phyloP scores from a whole-genome alignment of 345 rosid species.

The Triadica sebifera region DNA sequence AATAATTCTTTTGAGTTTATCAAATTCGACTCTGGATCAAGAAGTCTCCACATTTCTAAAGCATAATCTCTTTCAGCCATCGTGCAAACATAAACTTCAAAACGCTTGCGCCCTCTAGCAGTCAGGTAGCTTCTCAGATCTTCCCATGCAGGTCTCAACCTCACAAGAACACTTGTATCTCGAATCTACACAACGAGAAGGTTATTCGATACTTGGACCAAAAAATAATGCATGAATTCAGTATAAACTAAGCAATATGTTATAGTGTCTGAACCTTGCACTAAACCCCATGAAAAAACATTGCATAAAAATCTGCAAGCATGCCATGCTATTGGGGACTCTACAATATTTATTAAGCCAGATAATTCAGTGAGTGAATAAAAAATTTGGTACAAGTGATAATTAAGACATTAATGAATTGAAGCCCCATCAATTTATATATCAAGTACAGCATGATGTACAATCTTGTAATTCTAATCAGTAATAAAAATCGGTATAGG shows the following conservation, averaged over 20 bases:
- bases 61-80: slow-evolving; percentile 99
- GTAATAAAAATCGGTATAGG: neutral
- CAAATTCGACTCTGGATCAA: slow-evolving; percentile 94
- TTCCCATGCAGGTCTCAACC: slow-evolving; percentile 99
- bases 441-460: neutral
- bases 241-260: neutral
- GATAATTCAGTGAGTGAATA: neutral
- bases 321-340: neutral
- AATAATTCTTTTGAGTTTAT: slow-evolving; percentile 68
- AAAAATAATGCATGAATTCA: slow-evolving; percentile 15
- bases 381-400: too few relatives aligned
- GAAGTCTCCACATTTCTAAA: slow-evolving; percentile 99
- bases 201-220: neutral
- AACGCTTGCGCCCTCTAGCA: slow-evolving; percentile 96
- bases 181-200: slow-evolving; percentile 53
- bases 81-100: slow-evolving; percentile 99
- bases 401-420: neutral
- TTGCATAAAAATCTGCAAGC: slow-evolving; percentile 6
- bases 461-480: neutral
- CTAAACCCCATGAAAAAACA: neutral
- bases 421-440: neutral
- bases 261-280: neutral
- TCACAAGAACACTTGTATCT: slow-evolving; percentile 98
- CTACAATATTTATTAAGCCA: neutral
- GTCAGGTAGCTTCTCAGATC: slow-evolving; percentile 87